Percentiles rank a stretch among this genome's conserved stretches.
Conservation (phyloP, 495 filamentous ascomycete species). For the Penicillium goetzii region DNA sequence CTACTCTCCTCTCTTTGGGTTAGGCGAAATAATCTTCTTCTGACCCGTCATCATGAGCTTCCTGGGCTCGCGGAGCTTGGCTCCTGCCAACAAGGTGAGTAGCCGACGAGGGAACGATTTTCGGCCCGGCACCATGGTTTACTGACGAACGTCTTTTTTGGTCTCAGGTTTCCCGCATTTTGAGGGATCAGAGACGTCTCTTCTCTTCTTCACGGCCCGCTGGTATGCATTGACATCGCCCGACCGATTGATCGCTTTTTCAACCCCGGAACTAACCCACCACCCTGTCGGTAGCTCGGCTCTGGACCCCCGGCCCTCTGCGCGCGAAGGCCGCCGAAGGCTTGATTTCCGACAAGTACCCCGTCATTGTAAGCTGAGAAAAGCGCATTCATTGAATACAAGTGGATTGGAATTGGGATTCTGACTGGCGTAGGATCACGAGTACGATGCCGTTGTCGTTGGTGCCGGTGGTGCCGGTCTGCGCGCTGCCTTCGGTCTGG, state of each 20-base stretch:
- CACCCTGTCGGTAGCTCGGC: slow-evolving; percentile 58
- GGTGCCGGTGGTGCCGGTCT: slow-evolving; percentile 93
- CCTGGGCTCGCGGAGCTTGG: slow-evolving; percentile 61
- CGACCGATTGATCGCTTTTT: slow-evolving; percentile 15
- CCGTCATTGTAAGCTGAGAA: slow-evolving; percentile 76
- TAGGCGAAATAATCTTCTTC: slow-evolving; percentile 36
- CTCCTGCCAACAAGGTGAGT: slow-evolving; percentile 59
- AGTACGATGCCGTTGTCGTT: slow-evolving; percentile 89
- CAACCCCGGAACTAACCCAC: slow-evolving; percentile 40
- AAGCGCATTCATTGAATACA: not conserved
- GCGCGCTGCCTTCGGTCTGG: slow-evolving; percentile 93
- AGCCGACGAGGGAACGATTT: slow-evolving; percentile 30
- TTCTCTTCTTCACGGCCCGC: slow-evolving; percentile 87
- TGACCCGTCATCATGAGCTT: slow-evolving; percentile 59
- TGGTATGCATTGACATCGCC: slow-evolving; percentile 56
- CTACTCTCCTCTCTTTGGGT: slow-evolving; percentile 28
- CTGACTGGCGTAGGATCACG: slow-evolving; percentile 62
- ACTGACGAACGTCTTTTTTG: slow-evolving; percentile 29
- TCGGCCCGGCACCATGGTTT: slow-evolving; percentile 25
- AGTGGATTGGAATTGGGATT: slow-evolving; percentile 14
- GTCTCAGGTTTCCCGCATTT: slow-evolving; percentile 48
- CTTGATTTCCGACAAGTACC: slow-evolving; percentile 82
- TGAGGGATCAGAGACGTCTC: slow-evolving; percentile 62
- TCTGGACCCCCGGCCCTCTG: slow-evolving; percentile 81
- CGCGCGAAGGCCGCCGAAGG: slow-evolving; percentile 90